Base-by-base conservation (phyloP, 805 yeast species). In the Millerozyma miso region DNA sequence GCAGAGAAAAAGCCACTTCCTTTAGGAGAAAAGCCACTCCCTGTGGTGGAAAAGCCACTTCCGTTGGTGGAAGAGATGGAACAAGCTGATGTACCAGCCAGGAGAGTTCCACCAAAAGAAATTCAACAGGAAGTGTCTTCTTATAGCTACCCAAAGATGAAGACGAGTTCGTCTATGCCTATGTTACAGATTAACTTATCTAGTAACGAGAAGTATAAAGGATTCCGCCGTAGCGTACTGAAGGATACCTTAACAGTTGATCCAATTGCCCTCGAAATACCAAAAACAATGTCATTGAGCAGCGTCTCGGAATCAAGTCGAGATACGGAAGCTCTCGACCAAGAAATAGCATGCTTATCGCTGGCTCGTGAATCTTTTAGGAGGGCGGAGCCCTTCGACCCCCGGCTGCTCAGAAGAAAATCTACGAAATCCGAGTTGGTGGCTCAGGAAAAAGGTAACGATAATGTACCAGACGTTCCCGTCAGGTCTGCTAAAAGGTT, bases 191-290 rank as follows among this genome's bases (percentile, higher is more conserved):
- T 66, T 39, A 54, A 60, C 17, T 56, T 65, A 19, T 44, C 52
- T 19, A 52, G 53, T 10, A 66, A 66, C 45, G 66, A 59, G 35
- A 69, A 65, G 43, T 70, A 70, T 52, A 62, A 51, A 44, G 74
- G 74, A 1, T 70, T 70, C 53, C 67, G 74, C 59, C 60, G 74
- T 56, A 63, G 61, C 45, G 55, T 51, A 13, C 47, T 53, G 23
- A 38, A 35, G 17, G 45, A 46, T 39, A 44, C 48, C 20, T 50
- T 59, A 4, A 34, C 44, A 13, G 20, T 43, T 35, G 56, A 52
- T 26, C 63, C 63, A 19, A 52, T 60, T 35, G 47, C 57, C 12
- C 52, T 60, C 33, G 43, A 49, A 20, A 47, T 59, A 34, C 63
- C 65, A 5, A 34, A 34, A 17, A 34, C 39, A 17, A 40, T 35